Evolutionary conservation across 2,329 filamentous ascomycete species (phyloP), one percentile per base, ranked within the genome.

Genomic region (Nothophoma quercina): DNA sequence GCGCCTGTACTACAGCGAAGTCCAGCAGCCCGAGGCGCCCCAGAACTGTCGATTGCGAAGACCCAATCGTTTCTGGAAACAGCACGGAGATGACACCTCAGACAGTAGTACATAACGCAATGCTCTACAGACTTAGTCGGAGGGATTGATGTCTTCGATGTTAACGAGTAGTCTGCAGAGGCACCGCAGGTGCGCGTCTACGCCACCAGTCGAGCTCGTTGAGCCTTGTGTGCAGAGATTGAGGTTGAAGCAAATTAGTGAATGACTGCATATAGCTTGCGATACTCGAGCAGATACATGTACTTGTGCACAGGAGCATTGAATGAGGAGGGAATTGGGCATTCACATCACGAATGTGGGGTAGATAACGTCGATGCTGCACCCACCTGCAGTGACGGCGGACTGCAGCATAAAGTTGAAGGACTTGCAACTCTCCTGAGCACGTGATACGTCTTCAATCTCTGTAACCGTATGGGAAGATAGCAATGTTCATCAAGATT

Each of bases 291-390:
- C 3, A 15, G 2, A 38, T 19, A 19, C 13, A 8, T n/a, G 23
- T 32, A 22, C 22, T 32, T 22, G 15, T 19, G 38, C 38, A 29
- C 19, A 15, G 6, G 21, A 38, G 23, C 33, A 16, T 18, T 25
- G 32, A 22, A 19, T 29, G n/a, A 26, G 7, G 25, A 18, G 23
- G 33, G 22, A 19, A 13, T 43, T 16, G 38, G 34, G 33, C 43
- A 23, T n/a, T 43, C 12, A 21, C 35, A 49, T 41, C 29, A 29
- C 30, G 10, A 12, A 40, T 50, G 54, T 57, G 49, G 49, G 49
- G 54, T 51, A 53, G n/a, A n/a, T n/a, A n/a, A n/a, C n/a, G n/a
- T 34, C 29, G 42, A 29, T 18, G 44, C 54, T 43, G 44, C 48
- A 49, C 28, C 30, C 47, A 34, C 38, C 36, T 56, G 33, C 43